A percentile compares a stretch with the other conserved stretches of the same genome.
These are phyloP conservation scores for Silene coronaria DNA, from an alignment of 179 eudicot genomes.

Conservation along the genomic window DNA sequence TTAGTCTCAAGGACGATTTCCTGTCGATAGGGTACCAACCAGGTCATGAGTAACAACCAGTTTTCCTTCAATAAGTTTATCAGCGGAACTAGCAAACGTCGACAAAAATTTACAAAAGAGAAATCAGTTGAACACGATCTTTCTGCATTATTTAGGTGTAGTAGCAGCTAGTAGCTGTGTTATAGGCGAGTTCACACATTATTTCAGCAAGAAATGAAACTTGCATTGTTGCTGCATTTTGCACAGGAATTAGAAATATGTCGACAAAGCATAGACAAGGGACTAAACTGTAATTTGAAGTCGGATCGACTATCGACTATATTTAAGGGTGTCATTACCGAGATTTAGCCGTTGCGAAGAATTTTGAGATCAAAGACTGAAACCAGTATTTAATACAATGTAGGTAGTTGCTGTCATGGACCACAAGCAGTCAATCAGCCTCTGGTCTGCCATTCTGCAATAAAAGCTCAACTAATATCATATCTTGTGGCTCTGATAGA, in stretches of 20 bases:
- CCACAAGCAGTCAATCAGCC: background rate
- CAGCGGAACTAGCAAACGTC: background rate
- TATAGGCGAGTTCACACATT: background rate
- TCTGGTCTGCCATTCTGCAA: constrained; percentile 13
- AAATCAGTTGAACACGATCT: background rate
- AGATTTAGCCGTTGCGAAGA: background rate
- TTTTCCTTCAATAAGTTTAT: background rate
- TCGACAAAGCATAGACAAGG: too few species aligned
- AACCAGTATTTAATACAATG: background rate
- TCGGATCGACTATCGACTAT: background rate
- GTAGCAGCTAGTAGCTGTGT: background rate
- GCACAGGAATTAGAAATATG: background rate
- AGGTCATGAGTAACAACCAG: background rate
- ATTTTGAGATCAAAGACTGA: background rate
- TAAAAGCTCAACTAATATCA: constrained; percentile 21
- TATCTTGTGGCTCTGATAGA: background rate
- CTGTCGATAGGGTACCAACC: background rate
- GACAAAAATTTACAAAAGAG: background rate
- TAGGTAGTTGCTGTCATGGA: constrained; percentile 12
- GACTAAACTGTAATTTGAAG: background rate
- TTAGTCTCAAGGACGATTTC: background rate
- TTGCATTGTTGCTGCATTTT: background rate
- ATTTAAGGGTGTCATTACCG: background rate
- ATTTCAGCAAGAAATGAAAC: too few species aligned
- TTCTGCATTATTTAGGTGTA: background rate